Conservation (phyloP, 2,329 filamentous ascomycete species). For the Penicillium psychrosexuale region DNA sequence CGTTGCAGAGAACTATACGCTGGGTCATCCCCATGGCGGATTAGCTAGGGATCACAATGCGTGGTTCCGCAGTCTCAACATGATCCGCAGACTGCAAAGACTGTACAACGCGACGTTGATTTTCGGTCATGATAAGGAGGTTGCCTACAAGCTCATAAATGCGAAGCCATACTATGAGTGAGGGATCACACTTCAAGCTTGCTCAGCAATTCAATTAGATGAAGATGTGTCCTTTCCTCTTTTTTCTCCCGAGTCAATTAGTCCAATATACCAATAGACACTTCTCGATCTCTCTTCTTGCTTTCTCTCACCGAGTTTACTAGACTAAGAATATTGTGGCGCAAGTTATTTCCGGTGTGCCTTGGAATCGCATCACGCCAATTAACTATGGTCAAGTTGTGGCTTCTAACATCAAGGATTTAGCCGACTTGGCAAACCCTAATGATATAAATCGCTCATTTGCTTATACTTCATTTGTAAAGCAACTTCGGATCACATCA, state of each 20-base stretch:
- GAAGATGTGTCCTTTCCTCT: not conserved
- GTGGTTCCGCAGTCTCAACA: conserved; percentile 33
- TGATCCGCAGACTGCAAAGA: conserved; percentile 31
- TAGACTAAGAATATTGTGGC: too few species aligned
- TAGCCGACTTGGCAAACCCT: not conserved
- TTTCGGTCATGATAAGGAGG: conserved; percentile 31
- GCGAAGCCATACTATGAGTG: conserved; percentile 1
- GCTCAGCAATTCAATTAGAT: not conserved
- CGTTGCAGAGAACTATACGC: conserved; percentile 40
- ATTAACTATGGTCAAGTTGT: not conserved
- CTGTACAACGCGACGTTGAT: conserved; percentile 31
- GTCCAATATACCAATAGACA: too few species aligned
- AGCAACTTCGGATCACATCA: not conserved
- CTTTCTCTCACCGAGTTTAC: too few species aligned
- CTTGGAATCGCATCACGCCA: not conserved
- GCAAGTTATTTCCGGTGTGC: not conserved
- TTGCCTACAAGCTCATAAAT: not conserved
- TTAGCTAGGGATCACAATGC: conserved; percentile 38
- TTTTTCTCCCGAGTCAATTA: too few species aligned
- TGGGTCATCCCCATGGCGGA: conserved; percentile 36
- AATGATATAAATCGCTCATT: not conserved
- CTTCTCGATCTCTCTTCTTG: too few species aligned
- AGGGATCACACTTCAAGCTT: not conserved
- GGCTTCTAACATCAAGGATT: not conserved
- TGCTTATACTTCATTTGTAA: not conserved